Percentiles rank a stretch among this genome's conserved stretches.
These are phyloP conservation scores for Suillus variegatus DNA, from an alignment of 768 basidiomycete species.

Conservation along the genomic window DNA sequence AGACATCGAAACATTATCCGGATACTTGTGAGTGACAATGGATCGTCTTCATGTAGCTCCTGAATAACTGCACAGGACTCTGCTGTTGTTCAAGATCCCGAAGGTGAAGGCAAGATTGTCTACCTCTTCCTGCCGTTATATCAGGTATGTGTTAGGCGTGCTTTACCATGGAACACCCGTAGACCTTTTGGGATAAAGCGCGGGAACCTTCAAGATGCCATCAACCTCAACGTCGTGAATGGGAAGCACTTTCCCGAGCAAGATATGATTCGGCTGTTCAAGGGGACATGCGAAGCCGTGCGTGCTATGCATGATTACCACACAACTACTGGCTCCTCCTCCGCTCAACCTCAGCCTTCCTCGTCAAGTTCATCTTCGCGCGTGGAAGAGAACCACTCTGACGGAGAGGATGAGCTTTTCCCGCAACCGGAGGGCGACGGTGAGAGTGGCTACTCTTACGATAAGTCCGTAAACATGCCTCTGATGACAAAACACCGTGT, in stretches of 20 bases:
- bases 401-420: constrained; percentile 65
- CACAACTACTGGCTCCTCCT: constrained; percentile 38
- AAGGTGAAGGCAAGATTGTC: constrained; percentile 92
- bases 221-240: constrained; percentile 83
- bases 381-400: constrained; percentile 35
- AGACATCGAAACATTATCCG: constrained; percentile 98
- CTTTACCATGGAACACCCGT: neutral
- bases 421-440: constrained; percentile 76
- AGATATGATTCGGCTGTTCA: constrained; percentile 88
- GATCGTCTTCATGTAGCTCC: neutral
- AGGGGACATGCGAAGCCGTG: constrained; percentile 91
- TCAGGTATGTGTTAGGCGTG: constrained; percentile 50
- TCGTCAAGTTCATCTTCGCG: constrained; percentile 27
- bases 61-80: constrained; percentile 62
- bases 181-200: constrained; percentile 46
- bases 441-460: constrained; percentile 77
- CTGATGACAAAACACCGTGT: constrained; percentile 55
- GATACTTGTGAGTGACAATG: constrained; percentile 60
- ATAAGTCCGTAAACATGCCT: constrained; percentile 49
- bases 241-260: constrained; percentile 83
- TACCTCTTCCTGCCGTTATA: constrained; percentile 96
- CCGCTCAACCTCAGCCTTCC: constrained; percentile 23
- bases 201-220: constrained; percentile 94
- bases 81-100: constrained; percentile 90
- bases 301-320: constrained; percentile 93